Evolutionary conservation across 2,329 filamentous ascomycete species (phyloP), one percentile per base, ranked within the genome.

Genomic region (Neofusicoccum parvum): DNA sequence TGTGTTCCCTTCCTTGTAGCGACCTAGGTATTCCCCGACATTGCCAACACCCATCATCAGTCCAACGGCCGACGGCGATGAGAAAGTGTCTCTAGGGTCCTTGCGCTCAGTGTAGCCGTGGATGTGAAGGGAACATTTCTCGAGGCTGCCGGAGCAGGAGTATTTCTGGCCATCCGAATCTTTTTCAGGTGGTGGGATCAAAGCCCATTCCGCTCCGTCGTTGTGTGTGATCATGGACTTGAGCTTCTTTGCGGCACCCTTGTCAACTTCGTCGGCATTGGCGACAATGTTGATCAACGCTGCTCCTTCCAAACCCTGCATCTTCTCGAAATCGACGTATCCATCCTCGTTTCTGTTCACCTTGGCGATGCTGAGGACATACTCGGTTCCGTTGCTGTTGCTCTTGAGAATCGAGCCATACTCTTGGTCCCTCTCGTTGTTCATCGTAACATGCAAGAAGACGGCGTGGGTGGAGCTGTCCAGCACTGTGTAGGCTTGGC

Each of bases 321-420:
- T 92, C 81, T 96, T 97, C 76, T 99, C 95, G 77, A 96, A 99
- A 75, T 99, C 95, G 50, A 97, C 94, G 73, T 89, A 97, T 49
- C 89, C 93, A 1, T 76, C 71, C 12, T 85, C 81, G 74, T 97
- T 88, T 70, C 92, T 87, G 78, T 98, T 97, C 74, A 98, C 92
- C 20, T 87, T 87, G 56, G 87, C 82, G 27, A 95, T 83, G 77
- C 92, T 96, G 69, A 96, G 82, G 12, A 97, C 92, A 73, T 97
- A 99, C 1, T 91, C 95, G 0, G 95, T 99, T 63, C 95, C 95
- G 74, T 99, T 98, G 72, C 93, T 97, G 81, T 99, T 99, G 74
- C 93, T 97, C 86, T 98, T 99, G 79, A 99, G 88, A 71, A 99
- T 92, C 27, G 90, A 90, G 43, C 95, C 95, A 71, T 91, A 93